These are phyloP conservation scores for Pseudonectria foliicola DNA, from an alignment of 2,329 filamentous ascomycete species.

Conservation along the genomic window DNA sequence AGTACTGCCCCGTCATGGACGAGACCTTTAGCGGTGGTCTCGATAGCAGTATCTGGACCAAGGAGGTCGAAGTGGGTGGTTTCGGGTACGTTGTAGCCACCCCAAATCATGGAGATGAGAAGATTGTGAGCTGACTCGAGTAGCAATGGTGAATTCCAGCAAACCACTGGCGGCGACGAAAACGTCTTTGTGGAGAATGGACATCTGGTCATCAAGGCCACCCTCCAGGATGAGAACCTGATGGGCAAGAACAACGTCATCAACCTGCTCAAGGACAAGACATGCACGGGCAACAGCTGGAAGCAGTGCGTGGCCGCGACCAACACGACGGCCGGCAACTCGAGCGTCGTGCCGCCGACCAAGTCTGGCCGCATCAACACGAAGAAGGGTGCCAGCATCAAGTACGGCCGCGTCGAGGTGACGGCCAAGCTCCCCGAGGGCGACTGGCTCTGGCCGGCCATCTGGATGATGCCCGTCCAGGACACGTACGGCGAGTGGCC, in stretches of 20 bases:
- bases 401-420: slow-evolving; percentile 76
- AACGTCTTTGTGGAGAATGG: slow-evolving; percentile 69
- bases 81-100: slow-evolving; percentile 55
- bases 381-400: slow-evolving; percentile 61
- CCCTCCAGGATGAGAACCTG: slow-evolving; percentile 61
- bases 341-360: slow-evolving; percentile 69
- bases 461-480: slow-evolving; percentile 77
- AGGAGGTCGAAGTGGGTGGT: slow-evolving; percentile 68
- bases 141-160: slow-evolving; percentile 75
- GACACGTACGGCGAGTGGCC: slow-evolving; percentile 73
- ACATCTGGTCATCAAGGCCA: slow-evolving; percentile 67
- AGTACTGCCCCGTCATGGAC: slow-evolving; percentile 61
- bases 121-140: slow-evolving; percentile 3
- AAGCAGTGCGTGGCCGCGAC: slow-evolving; percentile 61
- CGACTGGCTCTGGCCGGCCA: slow-evolving; percentile 89
- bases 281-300: slow-evolving; percentile 54
- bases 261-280: slow-evolving; percentile 58
- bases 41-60: slow-evolving; percentile 59
- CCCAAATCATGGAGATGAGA: too few species aligned
- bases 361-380: slow-evolving; percentile 75
- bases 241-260: slow-evolving; percentile 61
- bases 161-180: slow-evolving; percentile 63
- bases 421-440: slow-evolving; percentile 67
- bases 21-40: slow-evolving; percentile 58
- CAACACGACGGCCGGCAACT: slow-evolving; percentile 63